Evolutionary conservation across 257 asterid genomes (phyloP).

Genomic region (Solanum acaule): DNA sequence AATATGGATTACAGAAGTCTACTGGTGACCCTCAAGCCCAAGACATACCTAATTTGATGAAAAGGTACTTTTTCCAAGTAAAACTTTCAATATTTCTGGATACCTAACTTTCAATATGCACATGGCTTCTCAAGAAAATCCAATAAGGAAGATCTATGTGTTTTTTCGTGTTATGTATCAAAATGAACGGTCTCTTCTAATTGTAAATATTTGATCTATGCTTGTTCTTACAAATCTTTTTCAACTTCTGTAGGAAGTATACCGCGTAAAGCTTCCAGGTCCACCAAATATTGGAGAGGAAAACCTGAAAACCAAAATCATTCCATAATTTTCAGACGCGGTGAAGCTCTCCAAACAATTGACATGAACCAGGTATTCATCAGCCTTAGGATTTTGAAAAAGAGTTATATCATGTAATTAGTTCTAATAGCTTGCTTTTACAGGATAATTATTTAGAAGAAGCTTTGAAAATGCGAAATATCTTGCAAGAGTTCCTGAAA

Average conservation of each 20-base stretch:
- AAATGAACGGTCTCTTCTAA: not conserved
- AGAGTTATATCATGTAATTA: not conserved
- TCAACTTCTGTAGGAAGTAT: constrained; percentile 55
- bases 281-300: constrained; percentile 91
- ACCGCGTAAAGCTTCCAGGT: constrained; percentile 87
- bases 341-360: constrained; percentile 94
- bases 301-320: constrained; percentile 95
- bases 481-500: constrained; percentile 67
- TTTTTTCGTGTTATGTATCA: not conserved
- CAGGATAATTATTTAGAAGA: constrained; percentile 92
- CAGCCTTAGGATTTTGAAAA: not conserved
- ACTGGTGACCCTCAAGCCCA: constrained; percentile 82
- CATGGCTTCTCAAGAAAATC: not conserved
- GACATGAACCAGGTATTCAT: constrained; percentile 86
- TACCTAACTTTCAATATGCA: not conserved
- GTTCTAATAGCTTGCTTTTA: constrained; percentile 2
- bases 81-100: not conserved
- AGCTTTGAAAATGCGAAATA: constrained; percentile 87
- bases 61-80: constrained; percentile 31
- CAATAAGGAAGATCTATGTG: not conserved
- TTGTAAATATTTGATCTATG: not conserved
- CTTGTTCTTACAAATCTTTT: not conserved
- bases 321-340: constrained; percentile 79
- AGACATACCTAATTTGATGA: constrained; percentile 83
- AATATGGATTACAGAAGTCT: constrained; percentile 65